Evolutionary conservation across 352 stramenopile species (phyloP).

Genomic region (Aphanomyces invadans): DNA sequence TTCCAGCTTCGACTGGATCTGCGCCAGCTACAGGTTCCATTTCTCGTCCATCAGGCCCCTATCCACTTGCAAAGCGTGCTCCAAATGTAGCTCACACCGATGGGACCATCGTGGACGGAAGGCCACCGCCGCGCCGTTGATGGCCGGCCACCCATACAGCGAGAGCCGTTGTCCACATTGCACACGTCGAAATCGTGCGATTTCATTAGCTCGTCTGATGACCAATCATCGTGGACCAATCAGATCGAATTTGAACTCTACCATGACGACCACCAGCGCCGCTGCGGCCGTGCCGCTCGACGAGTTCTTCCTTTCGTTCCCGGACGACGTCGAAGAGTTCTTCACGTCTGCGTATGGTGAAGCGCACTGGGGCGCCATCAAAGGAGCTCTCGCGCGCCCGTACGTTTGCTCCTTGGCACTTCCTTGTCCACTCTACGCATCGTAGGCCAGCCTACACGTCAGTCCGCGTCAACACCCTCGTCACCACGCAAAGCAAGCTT

Average conservation of each 20-base stretch:
- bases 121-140: no score
- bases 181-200: background rate
- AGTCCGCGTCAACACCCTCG: slow-evolving; percentile 72
- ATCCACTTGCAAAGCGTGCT: no score
- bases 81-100: no score
- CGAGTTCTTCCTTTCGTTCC: slow-evolving; percentile 66
- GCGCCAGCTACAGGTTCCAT: no score
- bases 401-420: slow-evolving; percentile 32
- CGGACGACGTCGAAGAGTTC: slow-evolving; percentile 49
- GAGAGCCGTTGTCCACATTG: no score
- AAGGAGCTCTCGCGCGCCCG: slow-evolving; percentile 54
- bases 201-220: background rate
- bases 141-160: no score
- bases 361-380: slow-evolving; percentile 62
- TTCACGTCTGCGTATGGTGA: slow-evolving; percentile 53
- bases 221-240: no score
- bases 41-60: no score
- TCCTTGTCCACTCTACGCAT: background rate
- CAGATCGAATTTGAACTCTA: no score
- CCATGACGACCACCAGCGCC: slow-evolving; percentile 1
- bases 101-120: no score
- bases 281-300: slow-evolving; percentile 28
- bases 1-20: no score
- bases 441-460: slow-evolving; percentile 58
- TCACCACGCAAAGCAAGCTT: slow-evolving; percentile 45